Base-by-base conservation (phyloP, 2,329 filamentous ascomycete genomes). In the Berkeleyomyces rouxiae region DNA sequence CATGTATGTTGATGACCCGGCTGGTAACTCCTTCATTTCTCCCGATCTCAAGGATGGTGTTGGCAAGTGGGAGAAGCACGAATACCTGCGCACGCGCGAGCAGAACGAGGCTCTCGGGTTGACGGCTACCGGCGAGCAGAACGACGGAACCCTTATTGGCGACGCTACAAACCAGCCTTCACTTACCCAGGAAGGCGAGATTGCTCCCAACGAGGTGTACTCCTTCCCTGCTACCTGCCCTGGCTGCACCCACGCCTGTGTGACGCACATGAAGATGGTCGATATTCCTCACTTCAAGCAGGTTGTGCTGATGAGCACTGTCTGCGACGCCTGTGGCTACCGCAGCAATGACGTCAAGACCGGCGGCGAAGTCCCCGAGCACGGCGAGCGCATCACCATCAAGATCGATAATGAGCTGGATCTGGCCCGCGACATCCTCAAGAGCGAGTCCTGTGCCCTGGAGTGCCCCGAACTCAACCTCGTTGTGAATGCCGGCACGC, bases 231-330 rank as follows among this genome's bases (percentile, higher is more conserved):
- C 91, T 5, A 88, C 84, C 64, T 99, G 93, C 73, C 93, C 93
- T 0, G 92, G 89, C 66, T 99, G 93, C 78, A 85, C 85, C 70
- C 88, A 88, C 73, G 77, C 83, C 3, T 96, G 91, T 75, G 84
- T 84, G 3, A 95, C 95, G 7, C 91, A 96, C 74, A 96, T 96
- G 90, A 96, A 96, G 78, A 95, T 96, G 86, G 90, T 97, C 63
- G 90, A 95, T 70, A 96, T 99, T 66, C 93, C 93, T 0, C 87
- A 96, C 75, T 99, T 99, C 78, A 95, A 96, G 76, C 89, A 97
- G 71, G 93, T 99, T 2, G 85, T 96, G 47, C 80, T 99, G 69
- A 97, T 96, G 88, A 91, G 86, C 68, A 97, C 92, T 1, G 85
- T 90, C 37, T 99, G 93, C 75, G 86, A 92, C 37, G 80, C 86